Evolutionary conservation across 2,329 filamentous ascomycete species (phyloP), one percentile per base, ranked within the genome.

Genomic region (Aspergillus jensenii): DNA sequence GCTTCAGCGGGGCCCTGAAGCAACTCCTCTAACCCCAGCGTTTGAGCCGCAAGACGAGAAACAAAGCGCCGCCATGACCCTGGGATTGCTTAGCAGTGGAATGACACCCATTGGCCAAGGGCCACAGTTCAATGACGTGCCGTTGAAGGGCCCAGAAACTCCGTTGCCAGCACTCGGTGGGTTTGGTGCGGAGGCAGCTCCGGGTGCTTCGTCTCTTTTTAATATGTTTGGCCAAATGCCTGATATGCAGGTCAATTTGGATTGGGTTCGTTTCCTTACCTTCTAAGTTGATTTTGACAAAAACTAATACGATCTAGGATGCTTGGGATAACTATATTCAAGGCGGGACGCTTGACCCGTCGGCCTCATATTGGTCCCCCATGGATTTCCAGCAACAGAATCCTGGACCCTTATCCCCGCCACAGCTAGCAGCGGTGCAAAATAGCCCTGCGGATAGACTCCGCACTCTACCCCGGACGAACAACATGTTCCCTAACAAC

Each of bases 291-390:
- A 66, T 74, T 7, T 40, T 21, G 25, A 19, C 19, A 21, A 21
- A 6, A 55, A 76, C 69, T 67, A 41, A 54, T 50, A 47, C 31
- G 63, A 27, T 37, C 7, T 62, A 87, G 85, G 84, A 88, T 61
- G 85, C 86, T 27, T 89, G 86, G 86, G 87, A 90, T 68, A 84
- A 81, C 6, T 89, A 88, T 65, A 84, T 89, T 48, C 86, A 89
- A 69, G 85, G 83, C 52, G 79, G 83, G 6, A 79, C 70, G 6
- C 62, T 79, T 35, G 79, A 81, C 48, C 67, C 73, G 9, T 64
- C 72, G 14, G 76, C 69, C 43, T 72, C 73, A 48, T 70, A 73
- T 55, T 79, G 75, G 76, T 67, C 69, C 15, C 70, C 70, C 47
- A 66, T 67, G 55, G 73, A 76, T 45, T 46, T 67, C n/a, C 67